Base-by-base conservation (phyloP, 1,284 basidiomycete genomes). In the Rhodotorula sp. region DNA sequence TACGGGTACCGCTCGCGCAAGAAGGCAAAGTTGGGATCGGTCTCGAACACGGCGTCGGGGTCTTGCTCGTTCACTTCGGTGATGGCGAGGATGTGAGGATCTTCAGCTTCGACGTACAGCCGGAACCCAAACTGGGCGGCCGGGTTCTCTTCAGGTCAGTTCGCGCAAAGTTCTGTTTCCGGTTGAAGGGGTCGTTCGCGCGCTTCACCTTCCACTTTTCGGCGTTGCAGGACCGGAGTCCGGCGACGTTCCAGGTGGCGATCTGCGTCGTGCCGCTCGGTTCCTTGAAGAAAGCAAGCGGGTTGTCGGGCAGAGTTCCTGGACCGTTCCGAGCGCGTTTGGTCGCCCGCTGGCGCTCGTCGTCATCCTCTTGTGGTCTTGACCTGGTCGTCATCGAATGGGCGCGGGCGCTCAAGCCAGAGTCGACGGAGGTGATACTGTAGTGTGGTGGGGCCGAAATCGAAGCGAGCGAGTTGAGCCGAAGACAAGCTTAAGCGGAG, bases 71-170 rank as follows among this genome's bases (percentile, higher is more conserved):
- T 71, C 12, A 61, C 65, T 81, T 93, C 91, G 0, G 89, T 91
- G 65, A 93, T 81, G 16, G 92, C 85, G 39, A 92, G 82, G 47
- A 93, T 84, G 79, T 92, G 91, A 0, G 91, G 86, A 78, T 92
- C 87, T 77, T 93, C 91, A 2, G 91, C 91, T 77, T 91, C 89
- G 48, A 92, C 83, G 78, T 93, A 93, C 34, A 57, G 39, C 14
- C 73, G 67, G 47, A 74, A 67, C 23, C 64, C 73, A 20, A 57
- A 59, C 68, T 73, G 34, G 34, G 4, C 34, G 34, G 34, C 8
- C 6, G 21, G 23, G 51, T n/a, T 3, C 34, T 26, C 21, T 12
- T 5, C 20, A 23, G 7, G 51, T 20, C 49, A 23, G 20, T 20
- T 51, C 49, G 34, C 34, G 34, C 29, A 29, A 29, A 29, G 29